phyloP scores from a whole-genome alignment of 768 basidiomycete species.

The Austroboletus festivus region DNA sequence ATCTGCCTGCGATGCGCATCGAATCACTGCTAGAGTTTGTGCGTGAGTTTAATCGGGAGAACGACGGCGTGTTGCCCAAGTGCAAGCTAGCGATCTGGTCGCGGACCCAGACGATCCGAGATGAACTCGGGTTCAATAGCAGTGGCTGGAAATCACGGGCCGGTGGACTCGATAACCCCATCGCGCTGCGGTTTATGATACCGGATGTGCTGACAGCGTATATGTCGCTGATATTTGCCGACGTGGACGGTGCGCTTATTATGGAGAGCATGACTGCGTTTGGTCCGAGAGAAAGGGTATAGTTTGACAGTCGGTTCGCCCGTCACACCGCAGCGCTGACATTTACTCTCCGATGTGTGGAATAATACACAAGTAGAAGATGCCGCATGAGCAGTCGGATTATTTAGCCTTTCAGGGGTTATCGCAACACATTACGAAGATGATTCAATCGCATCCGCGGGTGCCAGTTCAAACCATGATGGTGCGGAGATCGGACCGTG shows the following conservation, averaged over 20 bases:
- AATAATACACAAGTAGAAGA: slow-evolving; percentile 44
- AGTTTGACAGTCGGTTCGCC: neutral
- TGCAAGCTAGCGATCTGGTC: slow-evolving; percentile 58
- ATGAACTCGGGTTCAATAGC: slow-evolving; percentile 7
- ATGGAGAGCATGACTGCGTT: slow-evolving; percentile 68
- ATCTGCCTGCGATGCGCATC: slow-evolving; percentile 37
- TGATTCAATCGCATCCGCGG: slow-evolving; percentile 52
- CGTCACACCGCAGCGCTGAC: slow-evolving; percentile 1
- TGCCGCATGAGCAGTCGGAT: slow-evolving; percentile 66
- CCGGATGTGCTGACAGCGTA: slow-evolving; percentile 66
- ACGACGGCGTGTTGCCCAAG: slow-evolving; percentile 4
- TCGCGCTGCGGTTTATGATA: slow-evolving; percentile 57
- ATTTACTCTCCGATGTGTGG: neutral
- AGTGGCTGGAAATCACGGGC: slow-evolving; percentile 9
- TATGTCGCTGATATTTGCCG: slow-evolving; percentile 45
- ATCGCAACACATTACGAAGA: slow-evolving; percentile 62
- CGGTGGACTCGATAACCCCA: slow-evolving; percentile 20
- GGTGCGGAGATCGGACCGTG: slow-evolving; percentile 28
- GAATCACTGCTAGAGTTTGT: slow-evolving; percentile 53
- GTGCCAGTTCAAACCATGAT: slow-evolving; percentile 53
- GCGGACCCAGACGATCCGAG: slow-evolving; percentile 20
- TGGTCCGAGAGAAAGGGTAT: slow-evolving; percentile 69
- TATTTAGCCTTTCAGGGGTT: slow-evolving; percentile 62
- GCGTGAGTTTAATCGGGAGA: slow-evolving; percentile 49
- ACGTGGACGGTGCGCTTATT: slow-evolving; percentile 37